Percentiles rank a stretch among this genome's conserved stretches.
These are phyloP conservation scores for Peronospora tabacina DNA, from an alignment of 352 stramenopile genomes.

Conservation along the genomic window DNA sequence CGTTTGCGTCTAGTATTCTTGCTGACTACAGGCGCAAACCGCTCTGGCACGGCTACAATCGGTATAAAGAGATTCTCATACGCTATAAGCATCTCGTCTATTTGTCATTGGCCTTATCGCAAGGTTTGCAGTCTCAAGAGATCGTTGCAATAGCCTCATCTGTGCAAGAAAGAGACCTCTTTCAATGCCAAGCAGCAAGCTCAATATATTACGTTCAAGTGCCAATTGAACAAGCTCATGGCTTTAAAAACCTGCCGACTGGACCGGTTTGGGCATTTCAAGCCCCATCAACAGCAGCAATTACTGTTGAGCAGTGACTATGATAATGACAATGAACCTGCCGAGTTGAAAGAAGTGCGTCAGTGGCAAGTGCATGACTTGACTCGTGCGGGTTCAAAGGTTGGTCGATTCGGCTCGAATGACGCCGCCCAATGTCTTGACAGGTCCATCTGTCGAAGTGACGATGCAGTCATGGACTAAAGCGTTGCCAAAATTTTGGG, in stretches of 20 bases:
- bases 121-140: constrained; percentile 66
- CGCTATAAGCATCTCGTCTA: constrained; percentile 1
- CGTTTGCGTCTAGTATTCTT: no score
- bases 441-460: constrained; percentile 30
- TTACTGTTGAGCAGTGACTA: constrained; percentile 24
- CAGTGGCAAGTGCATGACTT: constrained; percentile 28
- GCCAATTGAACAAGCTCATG: constrained; percentile 60
- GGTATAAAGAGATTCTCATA: no score
- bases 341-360: constrained; percentile 40
- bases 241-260: constrained; percentile 60
- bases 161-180: constrained; percentile 43
- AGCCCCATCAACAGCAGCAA: constrained; percentile 21
- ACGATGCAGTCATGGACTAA: constrained; percentile 47
- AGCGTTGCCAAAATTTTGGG: constrained; percentile 32
- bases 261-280: constrained; percentile 45
- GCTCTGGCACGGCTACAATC: constrained; percentile 17
- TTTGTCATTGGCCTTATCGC: constrained; percentile 63
- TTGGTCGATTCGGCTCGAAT: constrained; percentile 32
- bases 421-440: constrained; percentile 45
- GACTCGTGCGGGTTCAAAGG: constrained; percentile 40
- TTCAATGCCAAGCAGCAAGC: constrained; percentile 61
- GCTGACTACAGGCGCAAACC: neutral
- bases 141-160: constrained; percentile 48
- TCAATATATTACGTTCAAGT: constrained; percentile 52
- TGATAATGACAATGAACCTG: constrained; percentile 44